Evolutionary conservation across 345 rosid genomes (phyloP), one percentile per base, ranked within the genome.

Genomic region (Excoecaria cochinchinensis): DNA sequence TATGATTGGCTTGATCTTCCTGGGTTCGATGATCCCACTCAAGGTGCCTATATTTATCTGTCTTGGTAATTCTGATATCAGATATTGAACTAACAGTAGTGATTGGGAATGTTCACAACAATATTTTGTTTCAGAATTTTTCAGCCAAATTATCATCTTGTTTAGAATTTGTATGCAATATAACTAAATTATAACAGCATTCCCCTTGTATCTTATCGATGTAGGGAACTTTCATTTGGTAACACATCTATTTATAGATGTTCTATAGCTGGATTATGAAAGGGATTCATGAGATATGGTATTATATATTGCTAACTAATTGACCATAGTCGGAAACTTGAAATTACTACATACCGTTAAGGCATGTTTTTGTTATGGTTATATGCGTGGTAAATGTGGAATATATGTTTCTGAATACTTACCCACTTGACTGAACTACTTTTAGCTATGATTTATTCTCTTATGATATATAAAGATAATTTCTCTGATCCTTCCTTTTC

Each of bases 1-100:
- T 96, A 90, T 67, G 99, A 96, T 80, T 93, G 97, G 99, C 71
- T 96, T 79, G 91, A 89, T 70, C 60, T 85, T 55, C 80, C 90
- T 21, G 84, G 80, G 64, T 71, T 82, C 14, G 77, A 69, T 67
- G 94, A 86, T 87, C 82, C 90, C 44, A 69, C 79, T 65, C 89
- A 89, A 89, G 97, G 98, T 96, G 60, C 63, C 50, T 40, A 51
- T 78, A 48, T 53, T 67, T 38, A 19, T 51, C 39, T 66, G 6
- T 58, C 51, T 67, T 3, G 2, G 31, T 48, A 39, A 21, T 67
- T 46, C 36, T 58, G 14, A 48, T 24, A 48, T 15, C 40, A 3
- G 44, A n/a, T 53, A 57, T 55, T 62, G 44, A 3, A 22, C 22
- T 73, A 31, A 15, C 36, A 16, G 48, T 50, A 15, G 38, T 72